Evolutionary conservation across 164 flowering plant species (phyloP), one percentile per base, ranked within the genome.

Genomic region (Malania oleifera): DNA sequence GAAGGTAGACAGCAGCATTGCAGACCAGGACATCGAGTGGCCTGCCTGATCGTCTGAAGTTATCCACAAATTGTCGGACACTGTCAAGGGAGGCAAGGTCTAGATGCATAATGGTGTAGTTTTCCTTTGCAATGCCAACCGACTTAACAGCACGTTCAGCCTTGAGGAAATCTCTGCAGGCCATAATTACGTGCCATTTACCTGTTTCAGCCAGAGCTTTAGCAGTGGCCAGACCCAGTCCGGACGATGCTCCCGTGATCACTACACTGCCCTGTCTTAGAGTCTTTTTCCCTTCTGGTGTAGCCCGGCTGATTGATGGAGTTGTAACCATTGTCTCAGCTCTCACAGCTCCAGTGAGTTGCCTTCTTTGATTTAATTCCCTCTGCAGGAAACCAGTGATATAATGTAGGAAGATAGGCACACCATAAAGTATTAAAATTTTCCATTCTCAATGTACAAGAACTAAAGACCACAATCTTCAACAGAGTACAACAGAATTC

Each of bases 61-160:
- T 82, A 52, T 93, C 91, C 0, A 82, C 99, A 62, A 93, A 93
- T 58, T 93, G 98, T 35, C 89, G 78, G 25, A 93, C 97, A 66
- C 98, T 93, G 63, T 89, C 98, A n/a, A 93, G 83, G 10, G 99
- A 93, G 31, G 99, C 85, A 43, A 93, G 90, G 76, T 93, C 99
- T 4, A 90, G 77, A 62, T 93, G 99, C 89, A 87, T 90, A 3
- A 90, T 68, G n/a, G 84, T 78, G 77, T 87, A 93, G 70, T 72
- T 81, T 57, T 82, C 97, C 59, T 85, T 93, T 46, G 80, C 28
- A 20, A 93, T 82, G 56, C 99, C 99, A 4, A 65, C 91, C 14
- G 95, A 71, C 45, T 86, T 87, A 7, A 97, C 99, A 10, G 97
- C 97, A 56, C 86, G 84, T 67, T 90, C 92, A 5, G 99, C 80